phyloP scores from a whole-genome alignment of 495 filamentous ascomycete species.

The Penicillium odoratum region DNA sequence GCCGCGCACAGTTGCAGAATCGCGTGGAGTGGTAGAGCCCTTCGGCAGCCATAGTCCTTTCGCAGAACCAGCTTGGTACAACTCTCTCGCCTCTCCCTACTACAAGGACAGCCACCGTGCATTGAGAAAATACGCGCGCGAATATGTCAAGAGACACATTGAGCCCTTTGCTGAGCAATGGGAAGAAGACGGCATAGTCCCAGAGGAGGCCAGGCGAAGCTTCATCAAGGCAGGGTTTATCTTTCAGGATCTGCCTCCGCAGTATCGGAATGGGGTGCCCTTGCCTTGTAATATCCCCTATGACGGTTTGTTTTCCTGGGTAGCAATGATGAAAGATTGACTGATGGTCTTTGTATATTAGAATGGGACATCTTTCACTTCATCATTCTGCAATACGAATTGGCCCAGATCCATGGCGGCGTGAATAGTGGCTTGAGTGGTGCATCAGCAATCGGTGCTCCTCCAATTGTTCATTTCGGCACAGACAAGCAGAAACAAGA shows the following conservation, averaged over 20 bases:
- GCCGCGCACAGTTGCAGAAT: too few species aligned
- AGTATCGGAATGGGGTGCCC: slow-evolving; percentile 35
- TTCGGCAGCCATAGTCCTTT: too few species aligned
- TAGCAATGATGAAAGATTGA: too few species aligned
- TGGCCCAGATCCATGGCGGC: too few species aligned
- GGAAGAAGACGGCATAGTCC: slow-evolving; percentile 28
- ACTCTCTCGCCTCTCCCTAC: slow-evolving; percentile 67
- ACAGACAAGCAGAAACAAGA: slow-evolving; percentile 42
- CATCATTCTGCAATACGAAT: too few species aligned
- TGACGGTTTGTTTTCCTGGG: too few species aligned
- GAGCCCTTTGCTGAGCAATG: slow-evolving; percentile 29
- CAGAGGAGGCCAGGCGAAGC: slow-evolving; percentile 15
- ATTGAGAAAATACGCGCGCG: slow-evolving; percentile 63
- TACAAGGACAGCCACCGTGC: slow-evolving; percentile 67
- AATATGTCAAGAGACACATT: slow-evolving; percentile 65
- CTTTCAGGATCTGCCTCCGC: too few species aligned
- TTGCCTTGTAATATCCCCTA: slow-evolving; percentile 36
- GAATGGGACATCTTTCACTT: too few species aligned
- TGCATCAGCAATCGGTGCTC: slow-evolving; percentile 47
- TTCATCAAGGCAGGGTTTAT: too few species aligned
- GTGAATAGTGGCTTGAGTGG: slow-evolving; percentile 46
- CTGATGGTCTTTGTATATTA: too few species aligned
- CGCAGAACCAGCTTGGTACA: slow-evolving; percentile 72
- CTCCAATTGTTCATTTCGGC: slow-evolving; percentile 48
- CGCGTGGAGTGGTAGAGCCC: too few species aligned